phyloP scores from a whole-genome alignment of 805 yeast genomes.

The Barnettozyma pratensis region DNA sequence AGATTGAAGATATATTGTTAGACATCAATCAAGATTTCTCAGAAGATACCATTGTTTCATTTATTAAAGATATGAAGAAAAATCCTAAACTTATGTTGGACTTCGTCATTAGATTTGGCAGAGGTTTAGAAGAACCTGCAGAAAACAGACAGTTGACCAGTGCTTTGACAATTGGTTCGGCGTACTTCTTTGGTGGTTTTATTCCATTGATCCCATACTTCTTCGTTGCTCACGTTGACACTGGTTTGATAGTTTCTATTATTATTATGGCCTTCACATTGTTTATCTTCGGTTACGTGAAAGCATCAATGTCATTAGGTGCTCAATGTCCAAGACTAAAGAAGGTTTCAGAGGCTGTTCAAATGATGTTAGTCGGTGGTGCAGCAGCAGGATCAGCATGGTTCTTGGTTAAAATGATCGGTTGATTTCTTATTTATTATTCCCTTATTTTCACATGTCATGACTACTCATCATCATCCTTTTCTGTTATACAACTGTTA shows the following conservation, averaged over 20 bases:
- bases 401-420: slow-evolving; percentile 80
- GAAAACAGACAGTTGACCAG: slow-evolving; percentile 85
- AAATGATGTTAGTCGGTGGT: slow-evolving; percentile 96
- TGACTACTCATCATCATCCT: background rate
- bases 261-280: slow-evolving; percentile 80
- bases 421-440: slow-evolving; percentile 21
- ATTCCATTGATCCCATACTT: slow-evolving; percentile 90
- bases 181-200: slow-evolving; percentile 90
- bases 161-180: slow-evolving; percentile 84
- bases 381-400: slow-evolving; percentile 97
- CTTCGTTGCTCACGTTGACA: slow-evolving; percentile 67
- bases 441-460: background rate
- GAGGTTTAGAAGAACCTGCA: slow-evolving; percentile 94
- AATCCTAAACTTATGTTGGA: slow-evolving; percentile 77
- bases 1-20: slow-evolving; percentile 72
- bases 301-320: slow-evolving; percentile 83
- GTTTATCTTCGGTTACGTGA: slow-evolving; percentile 80
- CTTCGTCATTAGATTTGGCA: slow-evolving; percentile 81
- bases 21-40: slow-evolving; percentile 56
- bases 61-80: slow-evolving; percentile 73
- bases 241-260: slow-evolving; percentile 71
- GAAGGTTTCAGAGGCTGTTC: slow-evolving; percentile 73
- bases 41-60: slow-evolving; percentile 66
- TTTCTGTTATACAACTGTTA: too few relatives aligned
- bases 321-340: slow-evolving; percentile 57